These are phyloP conservation scores for Mrakia hoshinonis DNA, from an alignment of 768 basidiomycete genomes.

Conservation along the genomic window DNA sequence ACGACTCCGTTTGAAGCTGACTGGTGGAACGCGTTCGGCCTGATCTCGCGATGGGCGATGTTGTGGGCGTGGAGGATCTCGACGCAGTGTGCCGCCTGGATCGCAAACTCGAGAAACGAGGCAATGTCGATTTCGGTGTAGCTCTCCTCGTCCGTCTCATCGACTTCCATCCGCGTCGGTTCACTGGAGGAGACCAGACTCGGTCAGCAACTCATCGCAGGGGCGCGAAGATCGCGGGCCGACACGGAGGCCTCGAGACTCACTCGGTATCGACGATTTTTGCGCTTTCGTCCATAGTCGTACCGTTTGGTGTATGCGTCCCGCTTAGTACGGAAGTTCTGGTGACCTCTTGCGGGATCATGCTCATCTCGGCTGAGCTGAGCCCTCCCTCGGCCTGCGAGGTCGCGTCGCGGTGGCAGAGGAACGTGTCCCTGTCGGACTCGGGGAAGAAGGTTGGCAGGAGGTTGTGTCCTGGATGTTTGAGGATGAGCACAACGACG, in stretches of 20 bases:
- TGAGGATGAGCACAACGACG: conserved; percentile 61
- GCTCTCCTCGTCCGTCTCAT: background rate
- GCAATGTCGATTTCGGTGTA: conserved; percentile 55
- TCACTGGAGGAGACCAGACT: too few relatives aligned
- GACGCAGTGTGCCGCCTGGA: conserved; percentile 63
- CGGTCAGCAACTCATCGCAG: too few relatives aligned
- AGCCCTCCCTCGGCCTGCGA: background rate
- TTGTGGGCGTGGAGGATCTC: conserved; percentile 59
- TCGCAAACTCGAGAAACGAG: conserved; percentile 69
- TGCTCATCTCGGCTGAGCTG: conserved; percentile 10
- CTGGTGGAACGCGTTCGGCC: conserved; percentile 67
- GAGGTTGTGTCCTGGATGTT: conserved; percentile 62
- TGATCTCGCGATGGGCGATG: conserved; percentile 62
- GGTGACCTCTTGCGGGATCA: conserved; percentile 9
- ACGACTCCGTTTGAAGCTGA: conserved; percentile 49
- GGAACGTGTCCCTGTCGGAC: conserved; percentile 57
- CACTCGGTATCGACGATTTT: too few relatives aligned
- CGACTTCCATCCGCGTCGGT: too few relatives aligned
- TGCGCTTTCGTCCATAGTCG: background rate
- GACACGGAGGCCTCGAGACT: too few relatives aligned
- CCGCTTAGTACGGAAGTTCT: background rate
- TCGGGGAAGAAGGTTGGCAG: conserved; percentile 64
- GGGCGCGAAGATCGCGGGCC: too few relatives aligned
- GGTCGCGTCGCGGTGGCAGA: conserved; percentile 44
- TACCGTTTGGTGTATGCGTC: background rate